These are phyloP conservation scores for Psilocybe sp. DNA, from an alignment of 768 basidiomycete species.

Conservation along the genomic window DNA sequence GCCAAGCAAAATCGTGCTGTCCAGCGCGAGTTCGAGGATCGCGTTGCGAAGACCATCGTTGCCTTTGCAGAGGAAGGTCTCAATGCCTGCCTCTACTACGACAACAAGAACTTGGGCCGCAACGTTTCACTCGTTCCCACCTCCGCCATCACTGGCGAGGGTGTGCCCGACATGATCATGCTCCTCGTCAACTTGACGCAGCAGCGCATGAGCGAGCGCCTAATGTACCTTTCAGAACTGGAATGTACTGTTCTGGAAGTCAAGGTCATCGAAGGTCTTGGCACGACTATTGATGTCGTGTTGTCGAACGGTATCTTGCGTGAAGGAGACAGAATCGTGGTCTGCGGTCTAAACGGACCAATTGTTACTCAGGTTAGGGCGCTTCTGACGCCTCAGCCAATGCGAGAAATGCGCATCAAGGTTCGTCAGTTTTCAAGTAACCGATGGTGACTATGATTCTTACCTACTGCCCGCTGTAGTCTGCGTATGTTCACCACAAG, in stretches of 20 bases:
- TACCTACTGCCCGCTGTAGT: constrained; percentile 45
- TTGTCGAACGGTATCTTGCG: constrained; percentile 89
- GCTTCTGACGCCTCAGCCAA: constrained; percentile 90
- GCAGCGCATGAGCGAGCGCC: constrained; percentile 92
- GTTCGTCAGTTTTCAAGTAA: constrained; percentile 35
- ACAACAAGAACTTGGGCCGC: constrained; percentile 92
- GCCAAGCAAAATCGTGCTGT: constrained; percentile 76
- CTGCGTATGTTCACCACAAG: constrained; percentile 95
- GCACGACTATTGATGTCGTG: constrained; percentile 96
- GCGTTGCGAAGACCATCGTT: constrained; percentile 77
- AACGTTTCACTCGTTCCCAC: constrained; percentile 97
- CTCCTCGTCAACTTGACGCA: constrained; percentile 95
- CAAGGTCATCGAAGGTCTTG: constrained; percentile 96
- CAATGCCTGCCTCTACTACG: constrained; percentile 94
- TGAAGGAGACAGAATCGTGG: constrained; percentile 92
- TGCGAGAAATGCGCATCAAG: constrained; percentile 95
- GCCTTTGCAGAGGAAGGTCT: constrained; percentile 98
- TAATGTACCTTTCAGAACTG: constrained; percentile 97
- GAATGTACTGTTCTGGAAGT: constrained; percentile 99
- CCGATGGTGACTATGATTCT: constrained; percentile 2
- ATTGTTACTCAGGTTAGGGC: constrained; percentile 95
- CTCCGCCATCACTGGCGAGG: constrained; percentile 97
- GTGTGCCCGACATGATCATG: constrained; percentile 99
- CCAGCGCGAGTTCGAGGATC: constrained; percentile 90
- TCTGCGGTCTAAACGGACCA: constrained; percentile 96